Conservation (phyloP, 495 filamentous ascomycete genomes). For the Penicillium cinerascens region DNA sequence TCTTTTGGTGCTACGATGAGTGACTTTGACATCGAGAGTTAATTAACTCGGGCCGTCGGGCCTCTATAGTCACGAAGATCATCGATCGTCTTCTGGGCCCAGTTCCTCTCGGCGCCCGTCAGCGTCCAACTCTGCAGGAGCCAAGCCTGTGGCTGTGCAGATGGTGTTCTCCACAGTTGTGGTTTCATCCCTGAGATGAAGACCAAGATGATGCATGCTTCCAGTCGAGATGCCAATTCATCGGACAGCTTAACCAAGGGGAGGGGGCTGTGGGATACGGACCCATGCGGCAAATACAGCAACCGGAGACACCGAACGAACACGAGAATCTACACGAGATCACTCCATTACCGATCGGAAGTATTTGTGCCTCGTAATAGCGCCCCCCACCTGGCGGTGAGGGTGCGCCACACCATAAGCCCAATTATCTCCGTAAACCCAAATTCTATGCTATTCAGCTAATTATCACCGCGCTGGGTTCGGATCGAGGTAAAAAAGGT, state of each 20-base stretch:
- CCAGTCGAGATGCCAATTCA: background rate
- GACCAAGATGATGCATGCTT: background rate
- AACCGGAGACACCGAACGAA: background rate
- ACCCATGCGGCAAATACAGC: background rate
- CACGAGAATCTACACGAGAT: no score
- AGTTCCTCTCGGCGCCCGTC: background rate
- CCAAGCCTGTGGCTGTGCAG: slow-evolving; percentile 25
- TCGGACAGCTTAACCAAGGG: background rate
- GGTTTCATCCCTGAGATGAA: slow-evolving; percentile 12
- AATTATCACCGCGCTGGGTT: no score
- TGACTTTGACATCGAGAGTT: background rate
- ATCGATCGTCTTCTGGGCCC: background rate
- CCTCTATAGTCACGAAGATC: background rate
- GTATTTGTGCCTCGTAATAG: no score
- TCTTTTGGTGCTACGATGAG: background rate
- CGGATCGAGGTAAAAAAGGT: no score
- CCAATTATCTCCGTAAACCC: no score
- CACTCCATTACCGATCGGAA: no score
- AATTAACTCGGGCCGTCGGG: background rate
- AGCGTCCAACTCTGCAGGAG: slow-evolving; percentile 1
- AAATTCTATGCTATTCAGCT: no score
- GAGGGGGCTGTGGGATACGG: background rate
- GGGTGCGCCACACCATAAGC: no score
- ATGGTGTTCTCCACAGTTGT: slow-evolving; percentile 11
- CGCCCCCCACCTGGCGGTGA: no score